Base-by-base conservation (phyloP, 257 asterid species). In the Lycium ferocissimum region DNA sequence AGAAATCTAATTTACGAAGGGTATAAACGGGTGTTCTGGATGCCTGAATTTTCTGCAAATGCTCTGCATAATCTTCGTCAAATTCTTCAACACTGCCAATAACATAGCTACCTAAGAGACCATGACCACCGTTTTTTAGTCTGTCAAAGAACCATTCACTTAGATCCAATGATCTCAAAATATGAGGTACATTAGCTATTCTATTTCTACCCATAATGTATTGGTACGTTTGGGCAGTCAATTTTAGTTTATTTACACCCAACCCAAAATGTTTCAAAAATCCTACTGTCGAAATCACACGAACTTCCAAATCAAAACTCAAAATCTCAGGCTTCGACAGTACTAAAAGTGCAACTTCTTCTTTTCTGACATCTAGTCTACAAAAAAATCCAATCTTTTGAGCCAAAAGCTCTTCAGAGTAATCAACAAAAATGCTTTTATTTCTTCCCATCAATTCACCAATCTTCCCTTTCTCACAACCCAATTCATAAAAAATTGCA, bases 141-240 rank as follows among this genome's bases (percentile, higher is more conserved):
- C 67, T 87, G 56, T 89, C 86, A 47, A 92, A 94, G 90, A 94
- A 94, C 97, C 97, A 94, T 37, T 89, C 89, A 35, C 86, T 84
- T n/a, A 92, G 92, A 84, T 91, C 85, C 91, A 94, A 79, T 4
- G 94, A 87, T 90, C 92, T 89, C 90, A 94, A 89, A 3, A 87
- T 58, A 22, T 86, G 80, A 84, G 94, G 93, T 73, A 92, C 51
- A 83, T 94, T 92, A 81, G 85, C 91, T 37, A 94, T 88, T 81
- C 65, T 88, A 81, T 94, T 94, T 84, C 92, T 94, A n/a, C 96
- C 95, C 78, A 94, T 90, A 89, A 91, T 92, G 51, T 92, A 89
- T 85, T 92, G 94, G 59, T 89, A 92, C 59, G 87, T 90, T 75
- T 85, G 80, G 86, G 86, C 53, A 82, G 91, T 91, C 58, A 87